Evolutionary conservation across 2,329 filamentous ascomycete genomes (phyloP), one percentile per base, ranked within the genome.

Genomic region (Paraphaeosphaeria minitans): DNA sequence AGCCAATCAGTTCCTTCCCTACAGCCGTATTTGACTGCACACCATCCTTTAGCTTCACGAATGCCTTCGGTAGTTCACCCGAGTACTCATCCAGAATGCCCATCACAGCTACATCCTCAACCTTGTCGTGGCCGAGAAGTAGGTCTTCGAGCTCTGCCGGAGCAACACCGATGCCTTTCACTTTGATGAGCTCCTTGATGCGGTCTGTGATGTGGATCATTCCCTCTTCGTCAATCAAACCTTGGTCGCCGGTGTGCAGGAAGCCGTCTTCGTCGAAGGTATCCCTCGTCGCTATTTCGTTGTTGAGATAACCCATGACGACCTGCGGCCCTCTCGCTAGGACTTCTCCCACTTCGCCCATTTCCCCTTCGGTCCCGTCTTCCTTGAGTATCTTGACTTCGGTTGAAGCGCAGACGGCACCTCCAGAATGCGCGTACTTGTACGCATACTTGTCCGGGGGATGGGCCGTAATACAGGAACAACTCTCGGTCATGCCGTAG

Each of bases 111-210:
- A 79, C 81, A 66, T 89, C 86, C 42, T 83, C 83, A 0, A 89
- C 82, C 14, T 78, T 79, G 0, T 75, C 67, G 60, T 89, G 85
- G 0, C 85, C 83, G 0, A 88, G 79, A n/a, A 89, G 72, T 2
- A 85, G 67, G 62, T 88, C 85, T 66, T 89, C 87, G 0, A 89
- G 77, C 67, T 89, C 87, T 0, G 86, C 86, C 0, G 87, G 87
- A 7, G 86, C 84, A 8, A 88, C 84, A 5, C 81, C 83, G 37
- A 87, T 83, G 0, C 87, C 87, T 61, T 88, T 88, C 10, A 89
- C 86, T 69, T 89, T 89, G 73, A 89, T 87, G 80, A 89, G 84
- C 72, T 89, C 87, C 75, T 89, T 90, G 70, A 89, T 85, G 0
- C 86, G 80, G 66, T 89, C 86, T 1, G 81, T 79, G 56, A 87